Evolutionary conservation across 441 rosid genomes (phyloP).

Genomic region (Biscutella laevigata): DNA sequence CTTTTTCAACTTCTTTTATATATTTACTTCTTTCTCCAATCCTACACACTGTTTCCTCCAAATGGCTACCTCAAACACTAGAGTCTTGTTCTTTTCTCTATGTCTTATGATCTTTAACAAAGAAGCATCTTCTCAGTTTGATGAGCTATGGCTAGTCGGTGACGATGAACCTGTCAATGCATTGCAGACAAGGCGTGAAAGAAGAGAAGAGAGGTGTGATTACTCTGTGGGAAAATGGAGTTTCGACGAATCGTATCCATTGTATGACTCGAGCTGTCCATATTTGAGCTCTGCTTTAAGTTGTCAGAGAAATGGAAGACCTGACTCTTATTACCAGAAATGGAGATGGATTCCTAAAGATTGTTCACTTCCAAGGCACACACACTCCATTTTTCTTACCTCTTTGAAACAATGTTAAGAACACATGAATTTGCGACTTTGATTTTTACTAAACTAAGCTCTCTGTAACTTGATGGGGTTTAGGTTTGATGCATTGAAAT

Average conservation of each 20-base stretch:
- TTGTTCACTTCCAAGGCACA: constrained; percentile 75
- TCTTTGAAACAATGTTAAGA: not conserved
- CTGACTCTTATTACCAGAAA: constrained; percentile 79
- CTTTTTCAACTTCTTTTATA: constrained; percentile 7
- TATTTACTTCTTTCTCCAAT: not conserved
- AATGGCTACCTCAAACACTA: constrained; percentile 17
- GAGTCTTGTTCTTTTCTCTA: constrained; percentile 18
- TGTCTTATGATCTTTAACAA: constrained; percentile 30
- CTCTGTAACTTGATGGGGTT: not conserved
- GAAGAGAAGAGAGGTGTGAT: constrained; percentile 41
- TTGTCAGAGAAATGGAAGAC: constrained; percentile 81
- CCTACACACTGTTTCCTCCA: constrained; percentile 8
- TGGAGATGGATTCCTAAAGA: constrained; percentile 81
- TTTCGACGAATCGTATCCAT: constrained; percentile 74
- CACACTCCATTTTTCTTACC: not conserved
- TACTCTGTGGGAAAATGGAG: constrained; percentile 68
- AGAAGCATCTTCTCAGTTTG: constrained; percentile 33
- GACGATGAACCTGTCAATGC: constrained; percentile 44
- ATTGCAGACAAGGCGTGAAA: constrained; percentile 35
- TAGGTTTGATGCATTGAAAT: constrained; percentile 79
- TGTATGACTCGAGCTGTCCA: constrained; percentile 74
- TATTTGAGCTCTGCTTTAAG: constrained; percentile 65
- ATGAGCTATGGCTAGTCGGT: constrained; percentile 38
- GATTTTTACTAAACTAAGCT: not conserved
- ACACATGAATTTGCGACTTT: not conserved